Conservation (phyloP, 306 rosid species). For the Glycine tomentella region DNA sequence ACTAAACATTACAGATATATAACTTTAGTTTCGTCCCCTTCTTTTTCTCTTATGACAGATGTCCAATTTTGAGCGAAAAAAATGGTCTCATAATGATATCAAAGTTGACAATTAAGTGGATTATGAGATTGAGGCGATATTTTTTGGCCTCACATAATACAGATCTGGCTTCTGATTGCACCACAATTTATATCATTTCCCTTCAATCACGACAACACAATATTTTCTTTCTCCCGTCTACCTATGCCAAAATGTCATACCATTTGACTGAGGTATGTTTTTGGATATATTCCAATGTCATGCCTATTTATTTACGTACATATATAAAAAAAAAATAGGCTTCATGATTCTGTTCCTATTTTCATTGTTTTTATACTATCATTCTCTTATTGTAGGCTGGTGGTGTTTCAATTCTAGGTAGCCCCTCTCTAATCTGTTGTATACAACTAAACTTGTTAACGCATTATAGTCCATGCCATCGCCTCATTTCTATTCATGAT, state of each 20-base stretch:
- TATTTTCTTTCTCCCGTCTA: no score
- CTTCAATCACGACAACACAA: slow-evolving; percentile 78
- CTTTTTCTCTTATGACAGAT: slow-evolving; percentile 34
- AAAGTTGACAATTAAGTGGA: slow-evolving; percentile 62
- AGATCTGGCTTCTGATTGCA: slow-evolving; percentile 53
- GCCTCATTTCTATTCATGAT: no score
- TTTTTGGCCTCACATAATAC: slow-evolving; percentile 52
- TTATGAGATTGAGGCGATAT: slow-evolving; percentile 64
- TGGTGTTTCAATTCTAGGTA: no score
- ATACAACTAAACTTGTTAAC: no score
- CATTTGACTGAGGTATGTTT: not conserved
- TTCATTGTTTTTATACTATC: no score
- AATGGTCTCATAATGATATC: slow-evolving; percentile 62
- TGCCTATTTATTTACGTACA: slow-evolving; percentile 34
- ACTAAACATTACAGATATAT: no score
- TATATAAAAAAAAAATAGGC: no score
- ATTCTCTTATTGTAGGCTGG: no score
- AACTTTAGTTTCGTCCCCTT: no score
- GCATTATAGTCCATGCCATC: no score
- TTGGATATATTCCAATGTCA: slow-evolving; percentile 2
- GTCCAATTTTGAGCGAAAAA: slow-evolving; percentile 57
- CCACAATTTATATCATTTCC: slow-evolving; percentile 55
- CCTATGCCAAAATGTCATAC: slow-evolving; percentile 6
- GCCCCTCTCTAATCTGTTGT: no score
- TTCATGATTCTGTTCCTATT: no score